These are phyloP conservation scores for Starmerella bombi DNA, from an alignment of 805 yeast genomes.

Conservation along the genomic window DNA sequence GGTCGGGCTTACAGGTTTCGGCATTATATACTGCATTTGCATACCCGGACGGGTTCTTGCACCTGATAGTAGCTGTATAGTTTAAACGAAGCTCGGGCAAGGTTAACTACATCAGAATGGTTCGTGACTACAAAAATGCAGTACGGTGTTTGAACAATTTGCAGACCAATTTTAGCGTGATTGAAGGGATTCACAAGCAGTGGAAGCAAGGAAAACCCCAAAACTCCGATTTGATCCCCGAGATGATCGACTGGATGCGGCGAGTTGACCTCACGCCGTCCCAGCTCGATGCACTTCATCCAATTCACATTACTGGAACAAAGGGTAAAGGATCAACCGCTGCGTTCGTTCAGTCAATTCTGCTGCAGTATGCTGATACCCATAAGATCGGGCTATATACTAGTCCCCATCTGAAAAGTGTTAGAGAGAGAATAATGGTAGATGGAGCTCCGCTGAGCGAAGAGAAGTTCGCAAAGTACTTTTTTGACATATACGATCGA, in stretches of 20 bases:
- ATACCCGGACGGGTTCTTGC: slow-evolving; percentile 55
- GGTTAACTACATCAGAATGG: too few relatives aligned
- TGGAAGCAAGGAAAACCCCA: slow-evolving; percentile 41
- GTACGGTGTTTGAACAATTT: slow-evolving; percentile 67
- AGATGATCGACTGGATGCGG: slow-evolving; percentile 71
- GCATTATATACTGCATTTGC: slow-evolving; percentile 32
- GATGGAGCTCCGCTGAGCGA: slow-evolving; percentile 77
- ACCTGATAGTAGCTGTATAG: slow-evolving; percentile 27
- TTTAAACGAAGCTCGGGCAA: too few relatives aligned
- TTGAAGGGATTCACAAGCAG: slow-evolving; percentile 65
- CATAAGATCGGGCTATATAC: slow-evolving; percentile 80
- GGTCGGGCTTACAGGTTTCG: slow-evolving; percentile 29
- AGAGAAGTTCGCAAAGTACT: slow-evolving; percentile 68
- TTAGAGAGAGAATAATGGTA: slow-evolving; percentile 79
- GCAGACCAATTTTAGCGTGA: slow-evolving; percentile 82
- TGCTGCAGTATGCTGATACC: slow-evolving; percentile 43
- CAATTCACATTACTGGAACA: slow-evolving; percentile 91
- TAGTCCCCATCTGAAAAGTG: slow-evolving; percentile 88
- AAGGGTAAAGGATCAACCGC: slow-evolving; percentile 98
- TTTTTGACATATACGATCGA: slow-evolving; percentile 88
- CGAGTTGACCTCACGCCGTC: slow-evolving; percentile 52
- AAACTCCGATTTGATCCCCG: slow-evolving; percentile 52
- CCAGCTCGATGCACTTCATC: slow-evolving; percentile 61
- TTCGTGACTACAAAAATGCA: slow-evolving; percentile 51
- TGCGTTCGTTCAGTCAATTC: slow-evolving; percentile 76